Conservation (phyloP, 768 basidiomycete species). For the Boletus fagicola region DNA sequence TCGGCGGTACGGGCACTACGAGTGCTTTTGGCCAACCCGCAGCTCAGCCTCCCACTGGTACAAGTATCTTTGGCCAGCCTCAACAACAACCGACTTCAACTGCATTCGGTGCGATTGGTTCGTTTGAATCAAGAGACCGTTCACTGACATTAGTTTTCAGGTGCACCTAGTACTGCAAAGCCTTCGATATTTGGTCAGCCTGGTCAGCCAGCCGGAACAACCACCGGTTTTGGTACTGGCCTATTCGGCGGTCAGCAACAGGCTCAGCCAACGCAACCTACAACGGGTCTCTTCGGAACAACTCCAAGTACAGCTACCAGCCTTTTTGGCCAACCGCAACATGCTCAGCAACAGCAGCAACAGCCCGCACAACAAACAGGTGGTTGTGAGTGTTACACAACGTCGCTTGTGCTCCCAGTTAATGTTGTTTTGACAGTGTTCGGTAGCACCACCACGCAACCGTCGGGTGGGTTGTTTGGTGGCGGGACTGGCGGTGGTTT, state of each 20-base stretch:
- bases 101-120: slow-evolving; percentile 44
- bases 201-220: slow-evolving; percentile 37
- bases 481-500: slow-evolving; percentile 33
- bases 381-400: slow-evolving; percentile 31
- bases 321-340: slow-evolving; percentile 36
- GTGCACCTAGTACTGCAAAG: slow-evolving; percentile 38
- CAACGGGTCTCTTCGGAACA: slow-evolving; percentile 33
- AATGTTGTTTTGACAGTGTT: slow-evolving; percentile 33
- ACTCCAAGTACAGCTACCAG: slow-evolving; percentile 21
- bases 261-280: slow-evolving; percentile 23
- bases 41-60: slow-evolving; percentile 20
- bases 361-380: slow-evolving; percentile 40
- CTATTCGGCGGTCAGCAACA: slow-evolving; percentile 30
- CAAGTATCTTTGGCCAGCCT: slow-evolving; percentile 38
- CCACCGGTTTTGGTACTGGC: slow-evolving; percentile 37
- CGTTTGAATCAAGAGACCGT: background rate
- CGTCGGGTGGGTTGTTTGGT: slow-evolving; percentile 38
- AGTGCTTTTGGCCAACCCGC: slow-evolving; percentile 30
- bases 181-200: slow-evolving; percentile 51
- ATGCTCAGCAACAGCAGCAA: slow-evolving; percentile 24
- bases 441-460: slow-evolving; percentile 32
- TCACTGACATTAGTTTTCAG: slow-evolving; percentile 18
- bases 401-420: background rate
- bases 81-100: slow-evolving; percentile 35
- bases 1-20: slow-evolving; percentile 22